Conservation (phyloP, 345 rosid species). For the Balakata baccata region DNA sequence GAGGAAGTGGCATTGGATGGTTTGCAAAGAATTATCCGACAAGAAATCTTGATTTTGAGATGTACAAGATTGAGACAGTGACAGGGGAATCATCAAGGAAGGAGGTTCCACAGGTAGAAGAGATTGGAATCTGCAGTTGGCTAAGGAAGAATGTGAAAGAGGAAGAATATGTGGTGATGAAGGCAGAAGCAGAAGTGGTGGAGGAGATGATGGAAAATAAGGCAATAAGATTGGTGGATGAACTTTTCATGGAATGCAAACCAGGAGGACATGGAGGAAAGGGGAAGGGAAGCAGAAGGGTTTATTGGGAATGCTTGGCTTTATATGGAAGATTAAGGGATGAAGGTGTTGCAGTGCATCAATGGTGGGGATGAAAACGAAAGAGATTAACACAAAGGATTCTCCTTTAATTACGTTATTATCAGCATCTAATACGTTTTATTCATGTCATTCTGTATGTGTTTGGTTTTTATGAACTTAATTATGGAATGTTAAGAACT, state of each 20-base stretch:
- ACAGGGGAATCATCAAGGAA: conserved; percentile 23
- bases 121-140: conserved; percentile 65
- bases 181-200: conserved; percentile 72
- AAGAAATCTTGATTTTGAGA: conserved; percentile 58
- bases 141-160: conserved; percentile 56
- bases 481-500: background rate
- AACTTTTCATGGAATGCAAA: conserved; percentile 83
- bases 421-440: background rate
- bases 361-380: conserved; percentile 65
- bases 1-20: conserved; percentile 57
- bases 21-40: conserved; percentile 64
- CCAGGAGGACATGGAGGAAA: conserved; percentile 43
- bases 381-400: background rate
- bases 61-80: conserved; percentile 60
- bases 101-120: conserved; percentile 20
- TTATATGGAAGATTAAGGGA: conserved; percentile 71
- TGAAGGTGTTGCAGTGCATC: conserved; percentile 78
- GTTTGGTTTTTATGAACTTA: background rate
- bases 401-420: background rate
- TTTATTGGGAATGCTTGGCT: conserved; percentile 85
- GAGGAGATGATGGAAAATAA: conserved; percentile 65
- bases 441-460: background rate
- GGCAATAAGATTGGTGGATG: conserved; percentile 61
- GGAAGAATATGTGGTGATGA: conserved; percentile 75
- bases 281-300: conserved; percentile 42